Evolutionary conservation across 2,329 filamentous ascomycete genomes (phyloP).

Genomic region (Talaromyces sp.): DNA sequence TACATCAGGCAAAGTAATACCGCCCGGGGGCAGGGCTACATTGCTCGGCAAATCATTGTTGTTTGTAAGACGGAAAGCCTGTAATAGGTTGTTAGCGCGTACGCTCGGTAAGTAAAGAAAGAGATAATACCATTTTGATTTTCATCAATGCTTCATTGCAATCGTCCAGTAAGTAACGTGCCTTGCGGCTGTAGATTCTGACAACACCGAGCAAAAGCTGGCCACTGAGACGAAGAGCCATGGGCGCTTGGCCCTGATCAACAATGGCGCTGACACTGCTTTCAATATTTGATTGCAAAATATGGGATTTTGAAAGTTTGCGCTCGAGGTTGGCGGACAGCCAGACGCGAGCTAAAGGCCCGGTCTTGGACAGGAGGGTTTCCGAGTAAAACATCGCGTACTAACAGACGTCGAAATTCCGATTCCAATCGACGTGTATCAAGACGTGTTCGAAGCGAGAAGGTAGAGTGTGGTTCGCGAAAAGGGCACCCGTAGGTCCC

Average conservation of each 20-base stretch:
- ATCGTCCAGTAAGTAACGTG: conserved; percentile 90
- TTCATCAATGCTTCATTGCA: conserved; percentile 97
- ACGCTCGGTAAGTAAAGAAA: background rate
- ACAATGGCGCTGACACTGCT: conserved; percentile 95
- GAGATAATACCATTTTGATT: conserved; percentile 80
- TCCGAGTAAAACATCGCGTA: conserved; percentile 90
- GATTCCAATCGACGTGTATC: background rate
- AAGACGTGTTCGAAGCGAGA: background rate
- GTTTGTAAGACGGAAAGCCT: conserved; percentile 91
- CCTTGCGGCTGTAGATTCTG: conserved; percentile 95
- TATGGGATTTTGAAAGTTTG: conserved; percentile 95
- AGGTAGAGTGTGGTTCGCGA: background rate
- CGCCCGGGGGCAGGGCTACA: conserved; percentile 72
- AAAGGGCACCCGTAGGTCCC: conserved; percentile 1
- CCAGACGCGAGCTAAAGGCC: conserved; percentile 96
- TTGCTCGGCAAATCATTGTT: conserved; percentile 93
- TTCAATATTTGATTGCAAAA: conserved; percentile 88
- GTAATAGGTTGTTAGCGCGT: conserved; percentile 23
- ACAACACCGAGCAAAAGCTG: conserved; percentile 94
- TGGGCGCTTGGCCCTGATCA: conserved; percentile 83
- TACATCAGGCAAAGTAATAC: conserved; percentile 82
- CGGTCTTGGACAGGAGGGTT: conserved; percentile 91
- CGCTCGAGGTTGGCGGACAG: conserved; percentile 96
- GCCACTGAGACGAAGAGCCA: conserved; percentile 88
- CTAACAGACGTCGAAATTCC: background rate